Evolutionary conservation across 176 grass and related monocot species (phyloP), one percentile per base, ranked within the genome.

Genomic region (Hordeum vulgare): DNA sequence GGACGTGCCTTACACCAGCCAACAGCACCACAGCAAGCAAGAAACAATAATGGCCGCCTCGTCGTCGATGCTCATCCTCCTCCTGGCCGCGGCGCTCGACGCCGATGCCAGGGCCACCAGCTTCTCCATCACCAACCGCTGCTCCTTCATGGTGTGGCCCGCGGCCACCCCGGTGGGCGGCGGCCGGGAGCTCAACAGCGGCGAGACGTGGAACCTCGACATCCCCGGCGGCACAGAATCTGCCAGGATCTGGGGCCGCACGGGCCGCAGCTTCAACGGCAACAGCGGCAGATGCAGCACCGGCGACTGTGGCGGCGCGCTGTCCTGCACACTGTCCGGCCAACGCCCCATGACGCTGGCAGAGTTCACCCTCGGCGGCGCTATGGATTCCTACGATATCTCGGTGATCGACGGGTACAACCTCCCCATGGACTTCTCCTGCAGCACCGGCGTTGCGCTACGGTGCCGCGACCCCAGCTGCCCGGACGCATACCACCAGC

Each of bases 341-440:
- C 11, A 69, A 47, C 23, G 15, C 9, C 66, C 76, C 11, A 1
- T 66, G 41, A 74, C 68, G 10, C n/a, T 74, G 9, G 84, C 67
- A 2, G 76, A 86, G 66, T 72, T 72, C 83, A 79, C 27, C 26
- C 4, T 77, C 33, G 44, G 23, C 17, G 7, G 7, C 26, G 14
- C 0, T 5, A 0, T 0, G 1, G n/a, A 78, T 23, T 78, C 0
- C 23, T 78, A 61, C 34, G 44, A 74, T 59, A 29, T 86, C 10
- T 66, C 42, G 0, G 45, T 86, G 44, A 13, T 86, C 20, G 77
- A 86, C 26, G 60, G 78, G 0, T 81, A 13, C 70, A 86, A 86
- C 60, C 8, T 67, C 17, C 6, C 59, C 20, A 75, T 86, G 85
- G 23, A 11, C 20, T 75, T 86, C 78, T 29, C 60, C 3, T 81